Evolutionary conservation across 2,329 filamentous ascomycete genomes (phyloP).

Genomic region (Ophiocordyceps polyrhachis-furcata): DNA sequence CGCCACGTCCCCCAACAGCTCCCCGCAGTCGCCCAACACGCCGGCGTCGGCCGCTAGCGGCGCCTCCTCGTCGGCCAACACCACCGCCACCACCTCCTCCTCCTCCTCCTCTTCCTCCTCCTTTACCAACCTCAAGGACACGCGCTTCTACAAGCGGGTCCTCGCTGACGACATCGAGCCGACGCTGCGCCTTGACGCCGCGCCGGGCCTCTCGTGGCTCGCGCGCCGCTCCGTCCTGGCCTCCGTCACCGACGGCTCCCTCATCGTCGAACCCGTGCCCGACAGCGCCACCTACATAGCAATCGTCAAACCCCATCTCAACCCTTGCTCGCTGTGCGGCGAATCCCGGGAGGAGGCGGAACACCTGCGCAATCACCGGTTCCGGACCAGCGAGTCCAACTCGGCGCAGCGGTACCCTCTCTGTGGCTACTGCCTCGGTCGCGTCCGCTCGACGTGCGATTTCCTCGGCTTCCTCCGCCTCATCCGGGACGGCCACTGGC

Average conservation of each 20-base stretch:
- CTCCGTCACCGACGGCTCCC: constrained; percentile 64
- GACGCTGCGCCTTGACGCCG: constrained; percentile 71
- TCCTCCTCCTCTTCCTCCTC: no score
- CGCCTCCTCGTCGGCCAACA: constrained; percentile 18
- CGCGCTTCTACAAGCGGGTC: constrained; percentile 82
- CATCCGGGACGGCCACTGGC: constrained; percentile 83
- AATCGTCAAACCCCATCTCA: constrained; percentile 33
- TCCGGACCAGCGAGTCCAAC: constrained; percentile 73
- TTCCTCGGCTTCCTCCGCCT: constrained; percentile 83
- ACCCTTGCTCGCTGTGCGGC: constrained; percentile 74
- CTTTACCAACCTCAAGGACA: constrained; percentile 66
- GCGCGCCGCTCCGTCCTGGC: constrained; percentile 69
- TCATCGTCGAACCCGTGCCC: constrained; percentile 80
- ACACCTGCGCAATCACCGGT: constrained; percentile 67
- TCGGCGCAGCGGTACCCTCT: constrained; percentile 78
- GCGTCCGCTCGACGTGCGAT: constrained; percentile 76
- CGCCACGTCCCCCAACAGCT: constrained; percentile 28
- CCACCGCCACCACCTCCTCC: not conserved
- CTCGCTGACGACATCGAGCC: constrained; percentile 87
- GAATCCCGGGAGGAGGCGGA: constrained; percentile 54
- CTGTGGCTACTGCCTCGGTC: constrained; percentile 70
- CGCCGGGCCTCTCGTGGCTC: constrained; percentile 85
- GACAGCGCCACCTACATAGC: constrained; percentile 30
- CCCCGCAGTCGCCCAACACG: constrained; percentile 39
- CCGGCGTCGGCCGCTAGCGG: constrained; percentile 33